Base-by-base conservation (phyloP, 1,284 basidiomycete species). In the Naganishia albida region DNA sequence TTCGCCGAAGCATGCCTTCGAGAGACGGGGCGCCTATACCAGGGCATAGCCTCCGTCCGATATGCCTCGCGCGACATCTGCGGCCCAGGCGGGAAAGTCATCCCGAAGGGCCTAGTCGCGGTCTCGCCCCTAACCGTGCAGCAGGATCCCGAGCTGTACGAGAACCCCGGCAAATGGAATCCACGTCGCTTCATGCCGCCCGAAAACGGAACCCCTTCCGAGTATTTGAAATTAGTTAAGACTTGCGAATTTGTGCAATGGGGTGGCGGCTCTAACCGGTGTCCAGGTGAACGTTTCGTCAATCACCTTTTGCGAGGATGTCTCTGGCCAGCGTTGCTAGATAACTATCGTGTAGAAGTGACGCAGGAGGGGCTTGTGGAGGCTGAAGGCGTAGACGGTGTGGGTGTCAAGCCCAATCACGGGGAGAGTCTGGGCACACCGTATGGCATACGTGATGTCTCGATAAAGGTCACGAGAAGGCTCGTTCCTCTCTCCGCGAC, bases 1-100 rank as follows among this genome's bases (percentile, higher is more conserved):
- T 54, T 63, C 39, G 26, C 50, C 51, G 50, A 63, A 25, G 62
- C 62, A 44, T 63, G 62, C 40, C 16, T 63, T 6, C 23, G 50
- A 10, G 62, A 63, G 30, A 63, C 50, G 8, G 62, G 62, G 13
- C 39, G 62, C 23, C 42, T 54, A 15, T 63, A 63, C 23, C 30
- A 28, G 4, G 53, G 53, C 30, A 23, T 42, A 1, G 8, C 53
- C 38, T 28, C 30, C 13, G 20, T 63, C 13, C 50, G 62, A 30
- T 54, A 63, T 16, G 62, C 51, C 18, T 23, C 50, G 3, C 30
- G 53, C 25, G 62, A 63, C 38, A 18, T 63, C 6, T 20, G 18
- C 6, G 40, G 46, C 1, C 51, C 62, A 12, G 51, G 40, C 39
- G 60, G 60, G 2, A 2, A 26, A 28, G 20, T 62, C 25, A 52